phyloP scores from a whole-genome alignment of 768 basidiomycete species.

The Amyloporia xantha region DNA sequence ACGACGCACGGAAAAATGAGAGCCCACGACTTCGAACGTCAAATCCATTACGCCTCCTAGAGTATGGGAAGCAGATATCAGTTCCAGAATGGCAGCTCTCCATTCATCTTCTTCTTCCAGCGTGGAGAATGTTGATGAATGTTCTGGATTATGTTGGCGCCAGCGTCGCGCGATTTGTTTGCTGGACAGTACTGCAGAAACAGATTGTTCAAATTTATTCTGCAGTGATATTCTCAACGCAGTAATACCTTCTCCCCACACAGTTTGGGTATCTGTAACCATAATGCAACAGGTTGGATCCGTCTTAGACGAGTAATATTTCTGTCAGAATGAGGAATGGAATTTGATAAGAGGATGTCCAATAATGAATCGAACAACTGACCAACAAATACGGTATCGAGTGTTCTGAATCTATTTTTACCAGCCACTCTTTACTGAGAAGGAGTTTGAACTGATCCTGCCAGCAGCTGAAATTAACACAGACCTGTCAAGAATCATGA shows the following conservation, averaged over 20 bases:
- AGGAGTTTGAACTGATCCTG: constrained; percentile 54
- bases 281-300: constrained; percentile 56
- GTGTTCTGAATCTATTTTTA: constrained; percentile 50
- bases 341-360: neutral
- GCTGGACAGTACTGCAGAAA: constrained; percentile 2
- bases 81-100: constrained; percentile 47
- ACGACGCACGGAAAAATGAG: constrained; percentile 50
- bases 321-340: constrained; percentile 41
- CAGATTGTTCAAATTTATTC: neutral
- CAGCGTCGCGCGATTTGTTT: constrained; percentile 64
- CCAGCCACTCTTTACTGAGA: constrained; percentile 67
- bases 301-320: constrained; percentile 50
- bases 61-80: constrained; percentile 54
- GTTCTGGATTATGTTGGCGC: constrained; percentile 47
- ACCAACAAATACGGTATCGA: constrained; percentile 72
- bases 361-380: no score
- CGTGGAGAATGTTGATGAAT: constrained; percentile 21
- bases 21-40: constrained; percentile 52
- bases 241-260: constrained; percentile 68
- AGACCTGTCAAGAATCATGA: neutral
- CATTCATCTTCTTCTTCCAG: constrained; percentile 52
- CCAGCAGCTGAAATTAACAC: neutral
- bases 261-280: constrained; percentile 67
- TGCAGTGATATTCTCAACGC: neutral
- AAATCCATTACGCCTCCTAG: constrained; percentile 52